Conservation (phyloP, 2,329 filamentous ascomycete genomes). For the Penicillium sp. region DNA sequence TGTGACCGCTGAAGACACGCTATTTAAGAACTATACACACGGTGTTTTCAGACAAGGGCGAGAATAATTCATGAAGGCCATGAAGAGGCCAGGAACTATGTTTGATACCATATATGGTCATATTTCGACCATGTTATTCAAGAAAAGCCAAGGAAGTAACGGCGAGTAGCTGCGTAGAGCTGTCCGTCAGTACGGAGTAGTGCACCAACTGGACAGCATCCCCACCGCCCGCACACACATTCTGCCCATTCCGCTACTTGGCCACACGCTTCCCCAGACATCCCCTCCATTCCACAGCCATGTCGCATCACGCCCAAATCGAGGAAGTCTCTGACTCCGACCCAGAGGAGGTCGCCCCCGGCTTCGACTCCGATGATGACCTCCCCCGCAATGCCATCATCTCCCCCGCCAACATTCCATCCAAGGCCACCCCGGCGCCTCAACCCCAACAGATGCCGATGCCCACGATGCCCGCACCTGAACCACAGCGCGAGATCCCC, state of each 20-base stretch:
- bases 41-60: no score
- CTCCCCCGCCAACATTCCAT: slow-evolving; percentile 36
- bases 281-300: slow-evolving; percentile 36
- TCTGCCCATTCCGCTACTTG: slow-evolving; percentile 15
- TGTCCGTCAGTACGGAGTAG: no score
- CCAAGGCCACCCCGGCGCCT: slow-evolving; percentile 6
- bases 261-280: slow-evolving; percentile 22
- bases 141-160: no score
- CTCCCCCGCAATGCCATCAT: slow-evolving; percentile 43
- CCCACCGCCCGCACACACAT: slow-evolving; percentile 21
- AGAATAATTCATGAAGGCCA: no score
- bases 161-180: no score
- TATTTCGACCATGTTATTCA: no score
- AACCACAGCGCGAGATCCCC: slow-evolving; percentile 57
- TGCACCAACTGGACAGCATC: neutral
- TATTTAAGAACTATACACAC: no score
- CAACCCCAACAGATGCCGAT: slow-evolving; percentile 12
- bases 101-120: no score
- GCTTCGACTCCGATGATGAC: slow-evolving; percentile 53
- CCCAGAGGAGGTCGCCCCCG: slow-evolving; percentile 82
- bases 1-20: no score
- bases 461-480: slow-evolving; percentile 30
- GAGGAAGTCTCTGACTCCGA: slow-evolving; percentile 94
- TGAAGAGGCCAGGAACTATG: no score
- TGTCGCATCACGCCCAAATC: slow-evolving; percentile 79